Percentiles rank a stretch among this genome's conserved stretches.
These are phyloP conservation scores for Apocynum venetum DNA, from an alignment of 257 asterid genomes.

Conservation along the genomic window DNA sequence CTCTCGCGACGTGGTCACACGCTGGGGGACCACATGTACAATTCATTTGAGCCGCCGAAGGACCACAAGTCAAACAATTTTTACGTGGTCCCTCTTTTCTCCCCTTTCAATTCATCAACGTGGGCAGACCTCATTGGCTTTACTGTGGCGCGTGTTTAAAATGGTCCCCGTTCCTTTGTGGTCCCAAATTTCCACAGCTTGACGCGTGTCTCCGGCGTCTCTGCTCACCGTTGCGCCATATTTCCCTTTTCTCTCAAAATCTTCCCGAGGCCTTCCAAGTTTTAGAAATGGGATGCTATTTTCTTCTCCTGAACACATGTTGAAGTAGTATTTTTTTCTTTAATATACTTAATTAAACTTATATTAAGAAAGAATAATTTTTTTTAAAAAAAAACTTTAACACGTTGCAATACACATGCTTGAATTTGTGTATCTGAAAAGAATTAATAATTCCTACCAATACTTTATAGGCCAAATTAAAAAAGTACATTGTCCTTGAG, in stretches of 20 bases:
- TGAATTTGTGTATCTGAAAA: no score
- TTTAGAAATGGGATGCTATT: no score
- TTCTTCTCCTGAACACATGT: no score
- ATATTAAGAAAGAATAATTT: no score
- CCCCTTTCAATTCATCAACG: not conserved
- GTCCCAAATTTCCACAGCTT: not conserved
- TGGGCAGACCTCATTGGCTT: not conserved
- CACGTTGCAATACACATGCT: no score
- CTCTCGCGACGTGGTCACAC: not conserved
- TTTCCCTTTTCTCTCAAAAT: not conserved
- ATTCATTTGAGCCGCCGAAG: slow-evolving; percentile 6
- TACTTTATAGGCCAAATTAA: no score
- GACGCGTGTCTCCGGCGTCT: not conserved
- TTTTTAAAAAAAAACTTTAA: no score
- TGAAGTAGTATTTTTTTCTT: no score
- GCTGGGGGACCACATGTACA: not conserved
- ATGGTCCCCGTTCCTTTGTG: not conserved
- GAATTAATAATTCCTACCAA: no score
- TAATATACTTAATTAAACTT: no score
- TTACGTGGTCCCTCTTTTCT: not conserved
- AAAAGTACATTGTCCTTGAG: no score
- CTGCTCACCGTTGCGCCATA: not conserved
- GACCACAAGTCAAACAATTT: slow-evolving; percentile 1
- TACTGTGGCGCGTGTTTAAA: not conserved
- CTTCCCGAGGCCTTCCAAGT: no score